A percentile compares a stretch with the other conserved stretches of the same genome.
Conservation (phyloP, 148 eudicot species). For the Talinum fruticosum region DNA sequence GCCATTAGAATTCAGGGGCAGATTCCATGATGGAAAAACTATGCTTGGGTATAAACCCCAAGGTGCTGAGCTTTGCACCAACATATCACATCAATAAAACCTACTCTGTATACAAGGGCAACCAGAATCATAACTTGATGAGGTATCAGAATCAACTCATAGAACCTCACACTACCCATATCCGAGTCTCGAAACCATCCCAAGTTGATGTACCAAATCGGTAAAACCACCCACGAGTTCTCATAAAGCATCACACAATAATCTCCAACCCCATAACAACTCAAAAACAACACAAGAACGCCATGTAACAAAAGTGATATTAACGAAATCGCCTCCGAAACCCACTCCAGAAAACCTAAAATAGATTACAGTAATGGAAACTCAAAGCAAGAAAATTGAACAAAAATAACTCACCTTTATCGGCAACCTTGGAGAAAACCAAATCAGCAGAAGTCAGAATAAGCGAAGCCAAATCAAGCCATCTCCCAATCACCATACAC, state of each 20-base stretch:
- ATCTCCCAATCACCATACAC: constrained; percentile 54
- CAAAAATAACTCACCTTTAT: constrained; percentile 58
- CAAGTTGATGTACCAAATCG: neutral
- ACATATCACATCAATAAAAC: neutral
- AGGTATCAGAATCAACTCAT: neutral
- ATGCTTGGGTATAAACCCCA: too few species aligned
- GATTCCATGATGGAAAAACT: neutral
- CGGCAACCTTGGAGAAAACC: constrained; percentile 68
- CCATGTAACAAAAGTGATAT: too few species aligned
- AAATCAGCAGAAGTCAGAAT: constrained; percentile 85
- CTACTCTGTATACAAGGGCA: too few species aligned
- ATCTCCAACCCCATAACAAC: neutral
- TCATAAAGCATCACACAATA: neutral
- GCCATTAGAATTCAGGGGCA: neutral
- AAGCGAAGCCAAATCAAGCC: constrained; percentile 78
- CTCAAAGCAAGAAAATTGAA: neutral
- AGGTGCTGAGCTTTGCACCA: neutral
- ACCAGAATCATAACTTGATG: too few species aligned
- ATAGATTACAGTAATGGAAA: neutral
- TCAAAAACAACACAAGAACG: too few species aligned
- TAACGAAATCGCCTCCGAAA: too few species aligned
- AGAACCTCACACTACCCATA: neutral
- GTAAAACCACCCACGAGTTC: neutral
- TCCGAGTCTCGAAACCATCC: neutral
- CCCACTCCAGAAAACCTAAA: neutral